Base-by-base conservation (phyloP, 108 stramenopile genomes). In the Discostella stelligeroides region DNA sequence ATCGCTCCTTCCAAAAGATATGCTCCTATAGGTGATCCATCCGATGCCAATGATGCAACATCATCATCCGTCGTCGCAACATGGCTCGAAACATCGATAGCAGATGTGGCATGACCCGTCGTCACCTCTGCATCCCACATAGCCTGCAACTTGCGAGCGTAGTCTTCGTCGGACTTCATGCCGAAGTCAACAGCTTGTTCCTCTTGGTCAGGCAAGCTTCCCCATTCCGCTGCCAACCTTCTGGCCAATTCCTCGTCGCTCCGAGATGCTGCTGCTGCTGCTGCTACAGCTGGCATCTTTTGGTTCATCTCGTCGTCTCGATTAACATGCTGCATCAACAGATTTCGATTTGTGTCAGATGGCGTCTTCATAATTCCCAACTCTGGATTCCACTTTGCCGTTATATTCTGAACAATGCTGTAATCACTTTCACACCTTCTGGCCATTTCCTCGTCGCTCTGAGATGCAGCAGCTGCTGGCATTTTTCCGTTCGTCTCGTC, bases 161-260 rank as follows among this genome's bases (percentile, higher is more conserved):
- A 74, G 27, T 85, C 84, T 62, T 88, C 87, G 53, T 85, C 84
- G 23, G 72, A 78, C 13, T 73, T 64, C 12, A 34, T 48, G 13
- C 14, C 54, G 5, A 24, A 34, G 34, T 46, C 40, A 42, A 63
- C 45, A 29, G 27, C 25, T 53, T 20, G 34, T 47, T 56, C 66
- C 23, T 21, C 73, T 51, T 37, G 60, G 13, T 15, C 62, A 25
- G 53, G 76, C 71, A 72, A 30, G 64, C 71, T 65, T 29, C 73
- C 68, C 86, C 83, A 86, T 57, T 86, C 86, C 38, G 68, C 79
- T 18, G 83, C 83, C 23, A 86, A 57, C 43, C 70, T 73, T 58
- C 73, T 67, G 7, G 85, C 85, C 23, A 85, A 51, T 53, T 73
- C 83, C 58, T 87, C 86, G 38, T 87, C 82, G 46, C 75, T 82